Evolutionary conservation across 164 flowering plant species (phyloP).

Genomic region (Annona squamosa): DNA sequence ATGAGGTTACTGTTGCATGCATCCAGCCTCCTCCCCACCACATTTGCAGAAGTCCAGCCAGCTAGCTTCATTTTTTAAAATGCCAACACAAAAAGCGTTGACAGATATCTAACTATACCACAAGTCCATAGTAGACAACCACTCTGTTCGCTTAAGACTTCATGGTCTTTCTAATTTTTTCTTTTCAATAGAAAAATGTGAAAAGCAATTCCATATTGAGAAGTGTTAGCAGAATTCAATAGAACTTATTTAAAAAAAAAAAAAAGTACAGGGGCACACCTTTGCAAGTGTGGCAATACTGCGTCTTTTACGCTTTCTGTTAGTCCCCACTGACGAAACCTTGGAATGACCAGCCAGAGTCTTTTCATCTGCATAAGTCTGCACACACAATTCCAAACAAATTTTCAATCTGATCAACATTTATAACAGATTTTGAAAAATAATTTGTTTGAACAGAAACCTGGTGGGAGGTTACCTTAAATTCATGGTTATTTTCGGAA

Average conservation of each 20-base stretch:
- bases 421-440: background rate
- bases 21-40: too few species aligned
- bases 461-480: slow-evolving; percentile 27
- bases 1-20: too few species aligned
- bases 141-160: too few species aligned
- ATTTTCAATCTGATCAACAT: slow-evolving; percentile 1
- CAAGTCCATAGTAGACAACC: too few species aligned
- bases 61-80: too few species aligned
- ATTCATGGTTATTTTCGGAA: slow-evolving; percentile 26
- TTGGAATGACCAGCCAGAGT: slow-evolving; percentile 19
- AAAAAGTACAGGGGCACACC: background rate
- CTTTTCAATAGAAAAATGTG: too few species aligned
- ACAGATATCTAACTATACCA: too few species aligned
- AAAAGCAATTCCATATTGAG: background rate
- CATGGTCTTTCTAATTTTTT: too few species aligned
- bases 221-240: background rate
- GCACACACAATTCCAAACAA: slow-evolving; percentile 10
- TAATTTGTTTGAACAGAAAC: background rate
- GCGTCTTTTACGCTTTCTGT: background rate
- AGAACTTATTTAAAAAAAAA: background rate
- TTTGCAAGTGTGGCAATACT: background rate
- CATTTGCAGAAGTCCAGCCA: too few species aligned
- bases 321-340: slow-evolving; percentile 17
- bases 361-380: slow-evolving; percentile 28
- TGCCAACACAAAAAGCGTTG: too few species aligned